Percentiles rank a stretch among this genome's conserved stretches.
Conservation (phyloP, 768 basidiomycete species). For the Auriscalpium orientale region DNA sequence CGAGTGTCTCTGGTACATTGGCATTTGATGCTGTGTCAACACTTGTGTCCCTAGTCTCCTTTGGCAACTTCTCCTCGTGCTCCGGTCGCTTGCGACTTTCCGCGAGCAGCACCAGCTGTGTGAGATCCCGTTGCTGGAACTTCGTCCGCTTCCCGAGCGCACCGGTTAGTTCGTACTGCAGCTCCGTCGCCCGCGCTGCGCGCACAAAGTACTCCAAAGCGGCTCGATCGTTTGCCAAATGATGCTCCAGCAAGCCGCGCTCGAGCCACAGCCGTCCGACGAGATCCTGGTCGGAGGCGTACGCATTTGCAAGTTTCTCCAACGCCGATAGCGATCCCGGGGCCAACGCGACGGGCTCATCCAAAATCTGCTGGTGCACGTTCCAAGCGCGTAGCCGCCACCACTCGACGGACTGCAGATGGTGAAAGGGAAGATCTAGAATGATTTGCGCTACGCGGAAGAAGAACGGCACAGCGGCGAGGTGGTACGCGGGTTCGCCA, state of each 20-base stretch:
- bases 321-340: slow-evolving; percentile 34
- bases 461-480: slow-evolving; percentile 59
- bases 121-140: slow-evolving; percentile 74
- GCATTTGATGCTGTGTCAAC: slow-evolving; percentile 7
- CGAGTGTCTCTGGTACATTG: slow-evolving; percentile 66
- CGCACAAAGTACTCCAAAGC: slow-evolving; percentile 73
- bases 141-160: slow-evolving; percentile 75
- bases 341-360: slow-evolving; percentile 67
- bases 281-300: slow-evolving; percentile 53
- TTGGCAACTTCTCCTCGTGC: neutral
- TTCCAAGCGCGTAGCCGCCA: slow-evolving; percentile 75
- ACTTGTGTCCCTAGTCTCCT: slow-evolving; percentile 4
- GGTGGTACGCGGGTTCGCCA: slow-evolving; percentile 96
- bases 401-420: slow-evolving; percentile 53
- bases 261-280: slow-evolving; percentile 65
- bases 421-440: slow-evolving; percentile 42
- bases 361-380: slow-evolving; percentile 75
- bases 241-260: slow-evolving; percentile 71
- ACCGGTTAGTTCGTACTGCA: slow-evolving; percentile 89
- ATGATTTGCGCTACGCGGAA: slow-evolving; percentile 72
- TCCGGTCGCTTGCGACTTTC: slow-evolving; percentile 46
- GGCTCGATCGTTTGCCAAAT: slow-evolving; percentile 63
- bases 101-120: slow-evolving; percentile 77
- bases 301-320: slow-evolving; percentile 31
- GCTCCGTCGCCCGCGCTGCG: slow-evolving; percentile 67